phyloP scores from a whole-genome alignment of 192 early-diverging fungal species.

The Podila epigama region DNA sequence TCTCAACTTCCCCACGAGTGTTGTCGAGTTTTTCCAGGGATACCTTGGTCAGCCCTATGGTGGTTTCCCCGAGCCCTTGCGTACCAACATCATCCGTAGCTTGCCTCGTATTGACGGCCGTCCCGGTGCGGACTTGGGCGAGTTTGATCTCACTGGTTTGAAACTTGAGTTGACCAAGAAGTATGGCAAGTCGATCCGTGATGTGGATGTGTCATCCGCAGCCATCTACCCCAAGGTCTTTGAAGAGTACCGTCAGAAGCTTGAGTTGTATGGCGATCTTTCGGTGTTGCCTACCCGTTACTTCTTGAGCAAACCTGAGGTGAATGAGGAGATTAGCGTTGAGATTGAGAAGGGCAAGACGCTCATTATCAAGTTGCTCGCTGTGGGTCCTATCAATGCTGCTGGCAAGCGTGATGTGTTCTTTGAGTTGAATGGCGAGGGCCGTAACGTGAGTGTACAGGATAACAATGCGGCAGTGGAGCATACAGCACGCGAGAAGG shows the following conservation, averaged over 20 bases:
- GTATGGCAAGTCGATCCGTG: slow-evolving; percentile 82
- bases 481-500: slow-evolving; percentile 73
- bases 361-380: slow-evolving; percentile 89
- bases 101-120: slow-evolving; percentile 81
- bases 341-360: slow-evolving; percentile 89
- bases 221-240: slow-evolving; percentile 96
- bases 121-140: slow-evolving; percentile 81
- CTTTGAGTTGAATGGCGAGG: slow-evolving; percentile 96
- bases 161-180: slow-evolving; percentile 81
- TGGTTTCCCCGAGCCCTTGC: slow-evolving; percentile 93
- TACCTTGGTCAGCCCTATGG: slow-evolving; percentile 93
- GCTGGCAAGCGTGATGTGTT: slow-evolving; percentile 87
- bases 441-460: slow-evolving; percentile 79
- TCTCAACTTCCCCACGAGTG: slow-evolving; percentile 93
- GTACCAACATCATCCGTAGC: slow-evolving; percentile 81
- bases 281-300: slow-evolving; percentile 90
- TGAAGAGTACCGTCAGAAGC: slow-evolving; percentile 76
- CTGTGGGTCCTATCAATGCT: slow-evolving; percentile 85
- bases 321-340: slow-evolving; percentile 91
- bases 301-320: slow-evolving; percentile 86
- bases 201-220: slow-evolving; percentile 86
- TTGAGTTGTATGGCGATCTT: slow-evolving; percentile 86
- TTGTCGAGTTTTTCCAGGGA: slow-evolving; percentile 98
- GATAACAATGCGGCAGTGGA: slow-evolving; percentile 72
- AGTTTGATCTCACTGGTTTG: slow-evolving; percentile 80